Evolutionary conservation across 169 alveolate genomes (phyloP).

Genomic region (Amoebophrya sp.): DNA sequence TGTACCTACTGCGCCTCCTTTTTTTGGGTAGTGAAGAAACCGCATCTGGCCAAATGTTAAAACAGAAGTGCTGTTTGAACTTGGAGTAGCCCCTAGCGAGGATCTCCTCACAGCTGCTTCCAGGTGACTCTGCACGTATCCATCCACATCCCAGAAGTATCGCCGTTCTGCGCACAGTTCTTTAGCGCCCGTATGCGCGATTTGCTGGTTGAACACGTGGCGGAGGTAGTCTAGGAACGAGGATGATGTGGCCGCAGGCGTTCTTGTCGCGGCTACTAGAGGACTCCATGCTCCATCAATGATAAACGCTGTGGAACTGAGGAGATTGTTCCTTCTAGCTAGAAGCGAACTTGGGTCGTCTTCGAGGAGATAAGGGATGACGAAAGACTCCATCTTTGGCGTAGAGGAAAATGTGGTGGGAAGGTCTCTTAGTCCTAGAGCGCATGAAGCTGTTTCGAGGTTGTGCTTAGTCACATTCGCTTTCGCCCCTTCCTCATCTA

Average conservation of each 20-base stretch:
- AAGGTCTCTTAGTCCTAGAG: too few relatives aligned
- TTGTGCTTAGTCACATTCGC: too few relatives aligned
- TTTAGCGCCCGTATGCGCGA: not conserved
- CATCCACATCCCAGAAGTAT: not conserved
- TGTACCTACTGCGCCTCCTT: not conserved
- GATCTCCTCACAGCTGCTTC: not conserved
- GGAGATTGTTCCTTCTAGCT: not conserved
- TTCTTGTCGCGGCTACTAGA: not conserved
- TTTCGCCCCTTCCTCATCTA: not conserved
- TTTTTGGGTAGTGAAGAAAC: not conserved
- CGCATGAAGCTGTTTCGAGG: too few relatives aligned
- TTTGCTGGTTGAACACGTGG: not conserved
- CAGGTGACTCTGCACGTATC: not conserved
- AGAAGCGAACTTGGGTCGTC: not conserved
- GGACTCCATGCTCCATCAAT: not conserved
- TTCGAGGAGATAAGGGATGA: too few relatives aligned
- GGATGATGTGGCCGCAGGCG: not conserved
- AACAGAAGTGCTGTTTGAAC: too few relatives aligned
- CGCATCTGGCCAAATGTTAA: not conserved
- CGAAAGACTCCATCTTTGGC: too few relatives aligned
- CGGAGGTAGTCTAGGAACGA: not conserved
- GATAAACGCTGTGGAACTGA: not conserved
- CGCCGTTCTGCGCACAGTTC: not conserved
- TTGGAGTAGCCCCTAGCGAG: not conserved
- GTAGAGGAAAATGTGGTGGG: too few relatives aligned